Conservation (phyloP, 495 filamentous ascomycete species). For the Aspergillus cristatus region DNA sequence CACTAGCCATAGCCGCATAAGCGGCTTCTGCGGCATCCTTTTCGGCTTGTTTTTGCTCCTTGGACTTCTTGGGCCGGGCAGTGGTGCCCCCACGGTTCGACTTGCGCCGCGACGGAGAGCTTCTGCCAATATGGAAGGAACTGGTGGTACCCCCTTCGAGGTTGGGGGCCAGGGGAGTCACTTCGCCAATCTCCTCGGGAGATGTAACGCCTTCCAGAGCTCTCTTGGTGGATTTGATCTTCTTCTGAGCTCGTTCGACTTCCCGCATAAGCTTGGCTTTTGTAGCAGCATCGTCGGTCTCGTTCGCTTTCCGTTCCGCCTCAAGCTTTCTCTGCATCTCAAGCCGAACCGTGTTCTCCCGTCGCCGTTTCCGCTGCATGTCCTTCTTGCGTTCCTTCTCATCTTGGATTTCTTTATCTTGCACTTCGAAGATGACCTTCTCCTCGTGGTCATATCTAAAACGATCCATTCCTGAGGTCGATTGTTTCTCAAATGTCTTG, state of each 20-base stretch:
- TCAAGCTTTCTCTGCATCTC: constrained; percentile 80
- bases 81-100: constrained; percentile 50
- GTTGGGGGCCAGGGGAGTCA: constrained; percentile 68
- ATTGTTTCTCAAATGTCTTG: constrained; percentile 44
- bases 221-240: constrained; percentile 72
- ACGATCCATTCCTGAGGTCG: constrained; percentile 41
- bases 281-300: constrained; percentile 69
- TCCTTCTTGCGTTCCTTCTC: constrained; percentile 99
- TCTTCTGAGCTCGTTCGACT: constrained; percentile 76
- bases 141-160: constrained; percentile 83
- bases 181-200: constrained; percentile 67
- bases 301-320: constrained; percentile 64
- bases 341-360: constrained; percentile 85
- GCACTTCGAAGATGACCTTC: constrained; percentile 73
- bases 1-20: constrained; percentile 75
- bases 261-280: constrained; percentile 67
- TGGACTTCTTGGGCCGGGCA: constrained; percentile 73
- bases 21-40: constrained; percentile 88
- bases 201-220: constrained; percentile 77
- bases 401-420: constrained; percentile 78
- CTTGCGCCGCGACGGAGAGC: constrained; percentile 57
- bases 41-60: constrained; percentile 93
- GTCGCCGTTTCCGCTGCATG: constrained; percentile 94
- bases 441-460: constrained; percentile 50
- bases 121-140: constrained; percentile 63